Evolutionary conservation across 768 basidiomycete species (phyloP).

Genomic region (Kwoniella dendrophila): DNA sequence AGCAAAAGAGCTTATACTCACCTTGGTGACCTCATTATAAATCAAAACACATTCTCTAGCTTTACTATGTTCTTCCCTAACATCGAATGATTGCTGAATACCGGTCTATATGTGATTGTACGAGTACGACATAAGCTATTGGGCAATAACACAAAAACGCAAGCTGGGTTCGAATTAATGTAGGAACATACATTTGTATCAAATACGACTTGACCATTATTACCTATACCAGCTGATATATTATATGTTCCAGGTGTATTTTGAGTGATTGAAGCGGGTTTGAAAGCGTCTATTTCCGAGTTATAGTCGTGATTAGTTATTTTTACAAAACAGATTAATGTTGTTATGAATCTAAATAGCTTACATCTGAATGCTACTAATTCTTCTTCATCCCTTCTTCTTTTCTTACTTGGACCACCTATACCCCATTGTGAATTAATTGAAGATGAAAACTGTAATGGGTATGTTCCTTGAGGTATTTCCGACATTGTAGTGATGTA

Average conservation of each 20-base stretch:
- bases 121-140: too few species aligned
- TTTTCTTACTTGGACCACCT: constrained; percentile 8
- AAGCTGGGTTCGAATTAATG: too few species aligned
- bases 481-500: constrained; percentile 11
- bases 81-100: constrained; percentile 43
- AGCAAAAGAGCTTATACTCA: constrained; percentile 16
- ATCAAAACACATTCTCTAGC: constrained; percentile 45
- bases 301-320: not conserved
- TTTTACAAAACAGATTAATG: not conserved
- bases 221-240: not conserved
- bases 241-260: constrained; percentile 29
- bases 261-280: constrained; percentile 41
- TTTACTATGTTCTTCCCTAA: constrained; percentile 37
- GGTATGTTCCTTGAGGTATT: constrained; percentile 19
- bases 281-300: constrained; percentile 37
- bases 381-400: constrained; percentile 18
- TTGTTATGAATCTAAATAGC: constrained; percentile 6
- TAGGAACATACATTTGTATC: not conserved
- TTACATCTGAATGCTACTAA: constrained; percentile 38
- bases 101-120: constrained; percentile 33
- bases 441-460: constrained; percentile 11
- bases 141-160: too few species aligned
- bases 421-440: constrained; percentile 1
- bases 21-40: constrained; percentile 33
- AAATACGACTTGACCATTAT: constrained; percentile 10